Conservation (phyloP, 78 protist genomes). For the Dictyostelium intermedium region DNA sequence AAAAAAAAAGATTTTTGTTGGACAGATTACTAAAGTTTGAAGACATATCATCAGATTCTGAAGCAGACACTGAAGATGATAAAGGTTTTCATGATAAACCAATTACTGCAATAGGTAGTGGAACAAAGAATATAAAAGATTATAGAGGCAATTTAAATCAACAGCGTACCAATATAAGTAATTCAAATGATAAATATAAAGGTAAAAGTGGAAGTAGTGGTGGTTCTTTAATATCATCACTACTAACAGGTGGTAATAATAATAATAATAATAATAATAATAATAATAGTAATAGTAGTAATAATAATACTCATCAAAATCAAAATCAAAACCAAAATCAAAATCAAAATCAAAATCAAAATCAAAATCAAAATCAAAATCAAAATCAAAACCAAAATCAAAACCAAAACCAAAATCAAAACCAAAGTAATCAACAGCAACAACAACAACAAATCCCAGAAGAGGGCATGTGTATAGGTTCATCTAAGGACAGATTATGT, state of each 20-base stretch:
- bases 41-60: slow-evolving; percentile 57
- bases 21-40: slow-evolving; percentile 51
- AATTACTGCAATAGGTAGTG: neutral
- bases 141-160: neutral
- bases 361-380: neutral
- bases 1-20: slow-evolving; percentile 34
- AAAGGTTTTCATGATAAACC: neutral
- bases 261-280: neutral
- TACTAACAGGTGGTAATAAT: neutral
- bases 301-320: too few relatives aligned
- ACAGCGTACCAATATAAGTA: neutral
- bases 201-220: neutral
- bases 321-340: neutral
- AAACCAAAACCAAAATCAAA: neutral
- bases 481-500: slow-evolving; percentile 36
- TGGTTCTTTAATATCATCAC: neutral
- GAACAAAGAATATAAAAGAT: neutral
- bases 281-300: too few relatives aligned
- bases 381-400: neutral
- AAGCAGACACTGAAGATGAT: slow-evolving; percentile 8
- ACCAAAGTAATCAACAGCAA: neutral
- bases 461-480: slow-evolving; percentile 41
- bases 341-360: neutral
- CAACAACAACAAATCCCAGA: neutral
- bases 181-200: neutral